Evolutionary conservation across 2,329 filamentous ascomycete genomes (phyloP).

Genomic region (Xylariomycetidae sp.): DNA sequence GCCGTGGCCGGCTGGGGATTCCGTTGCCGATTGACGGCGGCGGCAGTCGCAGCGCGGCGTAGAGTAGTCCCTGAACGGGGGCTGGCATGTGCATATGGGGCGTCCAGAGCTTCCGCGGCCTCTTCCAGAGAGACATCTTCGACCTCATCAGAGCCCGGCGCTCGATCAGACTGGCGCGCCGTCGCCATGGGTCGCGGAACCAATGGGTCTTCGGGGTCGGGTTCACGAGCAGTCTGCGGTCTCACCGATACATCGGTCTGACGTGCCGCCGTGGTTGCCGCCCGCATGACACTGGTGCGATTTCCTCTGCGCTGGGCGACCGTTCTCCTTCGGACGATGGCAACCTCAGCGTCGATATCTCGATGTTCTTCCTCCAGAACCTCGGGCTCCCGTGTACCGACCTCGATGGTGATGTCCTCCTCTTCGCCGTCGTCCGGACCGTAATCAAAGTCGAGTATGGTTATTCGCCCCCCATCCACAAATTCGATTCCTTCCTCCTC

Average conservation of each 20-base stretch:
- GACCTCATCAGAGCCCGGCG: slow-evolving; percentile 28
- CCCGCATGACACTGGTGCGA: slow-evolving; percentile 43
- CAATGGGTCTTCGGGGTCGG: slow-evolving; percentile 47
- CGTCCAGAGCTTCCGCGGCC: slow-evolving; percentile 60
- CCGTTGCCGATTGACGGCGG: slow-evolving; percentile 65
- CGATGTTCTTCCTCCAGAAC: slow-evolving; percentile 67
- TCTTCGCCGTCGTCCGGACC: slow-evolving; percentile 49
- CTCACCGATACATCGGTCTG: slow-evolving; percentile 25
- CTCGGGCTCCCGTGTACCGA: slow-evolving; percentile 67
- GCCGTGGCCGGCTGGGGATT: slow-evolving; percentile 53
- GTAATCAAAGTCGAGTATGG: slow-evolving; percentile 71
- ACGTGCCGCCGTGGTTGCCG: slow-evolving; percentile 38
- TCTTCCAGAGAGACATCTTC: slow-evolving; percentile 47
- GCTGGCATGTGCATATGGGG: slow-evolving; percentile 67
- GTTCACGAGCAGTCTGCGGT: slow-evolving; percentile 24
- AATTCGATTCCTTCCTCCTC: slow-evolving; percentile 71
- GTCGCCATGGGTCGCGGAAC: slow-evolving; percentile 44
- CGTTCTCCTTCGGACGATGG: slow-evolving; percentile 70
- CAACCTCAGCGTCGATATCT: slow-evolving; percentile 73
- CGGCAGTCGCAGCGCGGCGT: slow-evolving; percentile 70
- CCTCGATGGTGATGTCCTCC: slow-evolving; percentile 63
- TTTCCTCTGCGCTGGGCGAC: slow-evolving; percentile 57
- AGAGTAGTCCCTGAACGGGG: slow-evolving; percentile 67
- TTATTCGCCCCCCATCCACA: slow-evolving; percentile 72
- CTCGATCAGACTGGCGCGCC: slow-evolving; percentile 20